Percentiles rank a stretch among this genome's conserved stretches.
phyloP scores from a whole-genome alignment of 164 flowering plant genomes.

The Piper betle region DNA sequence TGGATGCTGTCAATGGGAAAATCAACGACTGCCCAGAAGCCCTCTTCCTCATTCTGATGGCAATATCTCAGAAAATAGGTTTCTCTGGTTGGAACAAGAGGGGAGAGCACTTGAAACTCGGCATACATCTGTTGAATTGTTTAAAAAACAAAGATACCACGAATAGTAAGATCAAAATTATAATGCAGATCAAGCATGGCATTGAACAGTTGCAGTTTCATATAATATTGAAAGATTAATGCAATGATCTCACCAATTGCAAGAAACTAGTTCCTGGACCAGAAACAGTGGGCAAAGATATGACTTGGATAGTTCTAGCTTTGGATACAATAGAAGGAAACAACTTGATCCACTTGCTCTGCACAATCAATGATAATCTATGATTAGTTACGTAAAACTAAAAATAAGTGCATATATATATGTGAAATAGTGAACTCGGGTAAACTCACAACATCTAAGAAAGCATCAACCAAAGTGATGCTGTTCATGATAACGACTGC shows the following conservation, averaged over 20 bases:
- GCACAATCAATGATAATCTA: constrained; percentile 22
- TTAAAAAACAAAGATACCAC: background rate
- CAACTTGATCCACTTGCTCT: constrained; percentile 88
- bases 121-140: constrained; percentile 61
- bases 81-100: constrained; percentile 81
- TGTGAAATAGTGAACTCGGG: constrained; percentile 65
- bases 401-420: constrained; percentile 36
- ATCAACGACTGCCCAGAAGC: constrained; percentile 86
- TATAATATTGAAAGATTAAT: no score
- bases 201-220: no score
- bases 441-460: constrained; percentile 73
- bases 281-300: constrained; percentile 42
- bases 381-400: constrained; percentile 55
- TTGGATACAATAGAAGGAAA: constrained; percentile 71
- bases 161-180: no score
- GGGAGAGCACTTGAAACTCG: constrained; percentile 71
- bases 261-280: constrained; percentile 64
- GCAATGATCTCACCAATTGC: constrained; percentile 35
- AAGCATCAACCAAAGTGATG: constrained; percentile 70
- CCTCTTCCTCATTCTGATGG: constrained; percentile 74
- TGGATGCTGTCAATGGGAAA: constrained; percentile 67
- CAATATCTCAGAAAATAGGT: constrained; percentile 68
- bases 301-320: constrained; percentile 75
- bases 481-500: constrained; percentile 83
- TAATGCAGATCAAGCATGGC: no score